A percentile compares a stretch with the other conserved stretches of the same genome.
These are phyloP conservation scores for Blepharisma stoltei DNA, from an alignment of 73 alveolate species.

Conservation along the genomic window DNA sequence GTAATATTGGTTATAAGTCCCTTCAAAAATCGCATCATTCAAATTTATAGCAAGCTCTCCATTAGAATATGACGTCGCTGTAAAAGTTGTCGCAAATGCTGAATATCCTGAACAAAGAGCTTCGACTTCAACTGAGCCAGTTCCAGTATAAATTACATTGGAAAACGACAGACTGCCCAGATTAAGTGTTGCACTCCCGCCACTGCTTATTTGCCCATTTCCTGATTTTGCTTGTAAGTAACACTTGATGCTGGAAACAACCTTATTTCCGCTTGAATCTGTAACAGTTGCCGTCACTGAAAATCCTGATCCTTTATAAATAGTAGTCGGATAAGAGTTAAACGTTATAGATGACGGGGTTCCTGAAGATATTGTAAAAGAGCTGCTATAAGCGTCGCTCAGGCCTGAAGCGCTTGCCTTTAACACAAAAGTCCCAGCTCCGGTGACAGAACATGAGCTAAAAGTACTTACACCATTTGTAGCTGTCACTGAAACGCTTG, in stretches of 20 bases:
- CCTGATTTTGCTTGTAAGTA: not conserved
- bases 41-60: not conserved
- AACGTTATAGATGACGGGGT: not conserved
- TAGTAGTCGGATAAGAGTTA: not conserved
- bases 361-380: constrained; percentile 16
- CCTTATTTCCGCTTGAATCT: not conserved
- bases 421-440: constrained; percentile 10
- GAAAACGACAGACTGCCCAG: constrained; percentile 14
- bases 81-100: not conserved
- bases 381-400: not conserved
- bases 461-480: not conserved
- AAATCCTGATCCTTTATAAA: constrained; percentile 9
- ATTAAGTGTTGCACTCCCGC: not conserved
- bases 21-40: not conserved
- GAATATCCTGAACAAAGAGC: not conserved
- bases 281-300: constrained; percentile 11
- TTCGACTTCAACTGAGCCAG: not conserved
- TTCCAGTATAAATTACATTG: not conserved
- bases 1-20: not conserved
- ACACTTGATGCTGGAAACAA: not conserved
- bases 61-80: not conserved
- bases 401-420: not conserved
- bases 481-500: not conserved
- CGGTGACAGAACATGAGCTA: not conserved
- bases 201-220: not conserved